Base-by-base conservation (phyloP, 805 yeast species). In the Cyberlindnera samutprakarnensis region DNA sequence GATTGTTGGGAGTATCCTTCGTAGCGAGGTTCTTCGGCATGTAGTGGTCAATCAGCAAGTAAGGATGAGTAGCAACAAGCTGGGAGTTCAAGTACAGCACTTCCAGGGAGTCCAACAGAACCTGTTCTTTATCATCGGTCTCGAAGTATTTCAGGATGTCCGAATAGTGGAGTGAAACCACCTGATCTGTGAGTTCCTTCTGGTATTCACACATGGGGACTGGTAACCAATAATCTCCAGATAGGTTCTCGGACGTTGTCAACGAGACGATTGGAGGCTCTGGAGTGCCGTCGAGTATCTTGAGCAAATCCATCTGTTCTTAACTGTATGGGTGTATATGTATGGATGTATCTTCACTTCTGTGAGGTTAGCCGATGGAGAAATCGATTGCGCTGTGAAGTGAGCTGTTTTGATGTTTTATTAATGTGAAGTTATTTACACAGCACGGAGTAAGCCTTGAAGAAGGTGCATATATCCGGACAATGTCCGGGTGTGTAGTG, bases 91-190 rank as follows among this genome's bases (percentile, higher is more conserved):
- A 57, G 37, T 84, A 71, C 55, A 94, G 72, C 7, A 84, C 79
- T 38, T 75, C 71, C 53, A 90, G 65, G 0, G 94, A 78, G 48
- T 84, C 84, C n/a, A 76, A 63, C 23, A 82, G 71, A 18, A 83
- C 72, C 28, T 68, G 68, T 30, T 72, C 75, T 28, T 61, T 56
- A 33, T 62, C 60, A 21, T 61, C 57, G 2, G 67, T 59, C 52
- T 86, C 94, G 49, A 84, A 87, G 53, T 80, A 88, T 56, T 86
- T 78, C 45, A 90, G 63, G 36, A 90, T 86, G 51, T 88, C 97
- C 21, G 90, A 75, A 53, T 88, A 90, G 57, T 90, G 97, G 25
- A 87, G 63, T 2, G 95, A 83, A 10, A 90, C 83, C 19, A 92
- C 87, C 52, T 87, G 95, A 55, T 90, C 95, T 9, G 88, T 84